Conservation (phyloP, 2,329 filamentous ascomycete genomes). For the Nothophoma quercina region DNA sequence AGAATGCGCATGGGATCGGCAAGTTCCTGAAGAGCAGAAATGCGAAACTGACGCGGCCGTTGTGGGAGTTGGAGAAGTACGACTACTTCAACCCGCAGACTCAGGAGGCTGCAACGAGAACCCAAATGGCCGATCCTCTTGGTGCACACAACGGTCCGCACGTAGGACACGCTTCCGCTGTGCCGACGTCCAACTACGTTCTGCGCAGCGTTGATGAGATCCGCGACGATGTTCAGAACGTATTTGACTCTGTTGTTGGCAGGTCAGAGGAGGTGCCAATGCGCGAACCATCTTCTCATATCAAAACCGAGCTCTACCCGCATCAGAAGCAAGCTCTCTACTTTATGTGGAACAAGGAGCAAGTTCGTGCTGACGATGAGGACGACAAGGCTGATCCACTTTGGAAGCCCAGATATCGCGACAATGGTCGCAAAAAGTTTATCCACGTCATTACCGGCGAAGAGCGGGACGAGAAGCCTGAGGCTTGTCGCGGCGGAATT, state of each 20-base stretch:
- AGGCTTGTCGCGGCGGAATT: constrained; percentile 53
- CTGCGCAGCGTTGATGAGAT: constrained; percentile 74
- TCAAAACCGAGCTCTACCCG: constrained; percentile 72
- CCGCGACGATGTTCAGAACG: constrained; percentile 79
- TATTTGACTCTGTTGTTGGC: constrained; percentile 85
- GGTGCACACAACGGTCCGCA: constrained; percentile 9
- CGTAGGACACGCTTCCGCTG: constrained; percentile 16
- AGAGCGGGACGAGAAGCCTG: constrained; percentile 43
- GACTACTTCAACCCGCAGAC: constrained; percentile 79
- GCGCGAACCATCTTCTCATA: constrained; percentile 71
- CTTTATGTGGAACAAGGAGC: constrained; percentile 85
- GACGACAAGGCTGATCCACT: constrained; percentile 74
- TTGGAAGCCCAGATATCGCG: constrained; percentile 71
- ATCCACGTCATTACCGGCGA: constrained; percentile 84
- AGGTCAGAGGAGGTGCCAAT: constrained; percentile 75
- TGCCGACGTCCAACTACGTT: constrained; percentile 23
- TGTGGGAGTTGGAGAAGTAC: constrained; percentile 68
- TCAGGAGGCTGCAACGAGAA: constrained; percentile 19
- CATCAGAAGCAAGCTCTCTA: constrained; percentile 91
- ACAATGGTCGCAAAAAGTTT: constrained; percentile 69
- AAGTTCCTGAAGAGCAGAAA: constrained; percentile 70
- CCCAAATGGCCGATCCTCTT: constrained; percentile 27
- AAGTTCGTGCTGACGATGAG: constrained; percentile 65
- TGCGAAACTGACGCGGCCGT: constrained; percentile 71
- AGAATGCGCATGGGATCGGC: constrained; percentile 71